Conservation (phyloP, 306 rosid species). For the Ochetophila trinervis region DNA sequence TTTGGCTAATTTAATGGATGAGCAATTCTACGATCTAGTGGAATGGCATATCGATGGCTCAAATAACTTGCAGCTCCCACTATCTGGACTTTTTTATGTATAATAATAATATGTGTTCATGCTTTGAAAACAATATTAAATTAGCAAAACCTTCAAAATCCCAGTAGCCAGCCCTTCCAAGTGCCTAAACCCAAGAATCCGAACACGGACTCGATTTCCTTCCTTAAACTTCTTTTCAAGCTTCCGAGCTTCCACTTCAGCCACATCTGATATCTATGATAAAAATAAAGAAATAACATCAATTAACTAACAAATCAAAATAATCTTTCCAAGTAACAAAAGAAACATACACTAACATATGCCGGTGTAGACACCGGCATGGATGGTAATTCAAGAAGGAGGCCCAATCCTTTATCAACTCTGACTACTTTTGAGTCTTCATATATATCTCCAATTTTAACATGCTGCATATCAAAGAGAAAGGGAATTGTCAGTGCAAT, state of each 20-base stretch:
- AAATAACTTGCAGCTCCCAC: too few species aligned
- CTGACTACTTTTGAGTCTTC: constrained; percentile 77
- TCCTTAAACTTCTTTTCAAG: constrained; percentile 86
- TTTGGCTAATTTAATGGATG: too few species aligned
- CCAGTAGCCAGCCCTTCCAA: constrained; percentile 96
- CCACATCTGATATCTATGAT: constrained; percentile 70
- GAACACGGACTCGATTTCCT: constrained; percentile 74
- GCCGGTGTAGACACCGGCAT: constrained; percentile 71
- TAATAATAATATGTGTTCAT: background rate
- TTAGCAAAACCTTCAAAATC: constrained; percentile 63
- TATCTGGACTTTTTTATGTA: too few species aligned
- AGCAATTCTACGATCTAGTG: too few species aligned
- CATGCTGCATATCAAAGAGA: constrained; percentile 47
- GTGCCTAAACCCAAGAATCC: constrained; percentile 80
- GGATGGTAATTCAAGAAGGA: constrained; percentile 78
- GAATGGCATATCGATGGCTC: too few species aligned
- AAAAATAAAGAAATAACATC: constrained; percentile 18
- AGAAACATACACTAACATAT: constrained; percentile 67
- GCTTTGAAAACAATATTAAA: background rate
- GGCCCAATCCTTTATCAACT: constrained; percentile 74
- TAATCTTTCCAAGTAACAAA: constrained; percentile 7
- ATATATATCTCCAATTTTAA: constrained; percentile 78
- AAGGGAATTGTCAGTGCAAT: background rate
- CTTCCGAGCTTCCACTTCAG: constrained; percentile 64
- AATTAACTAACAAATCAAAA: constrained; percentile 13